Percentiles rank a stretch among this genome's conserved stretches.
Conservation (phyloP, 1,284 basidiomycete species). For the Rhodotorula sp. region DNA sequence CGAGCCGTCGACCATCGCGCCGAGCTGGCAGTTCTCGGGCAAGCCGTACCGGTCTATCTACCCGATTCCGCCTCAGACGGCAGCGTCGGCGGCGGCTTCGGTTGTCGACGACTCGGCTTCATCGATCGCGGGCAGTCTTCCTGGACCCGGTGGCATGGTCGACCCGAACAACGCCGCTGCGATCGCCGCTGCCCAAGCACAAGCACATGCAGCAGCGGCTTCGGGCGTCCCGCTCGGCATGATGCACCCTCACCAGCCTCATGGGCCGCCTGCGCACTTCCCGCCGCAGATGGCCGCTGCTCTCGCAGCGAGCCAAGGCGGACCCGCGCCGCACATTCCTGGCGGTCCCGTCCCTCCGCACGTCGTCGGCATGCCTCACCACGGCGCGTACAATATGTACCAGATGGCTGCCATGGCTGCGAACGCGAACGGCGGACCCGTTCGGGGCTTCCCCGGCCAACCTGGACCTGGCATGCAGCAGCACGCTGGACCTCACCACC, state of each 20-base stretch:
- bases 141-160: background rate
- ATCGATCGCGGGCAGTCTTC: background rate
- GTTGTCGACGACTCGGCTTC: background rate
- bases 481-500: background rate
- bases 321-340: too few relatives aligned
- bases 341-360: too few relatives aligned
- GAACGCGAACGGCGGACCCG: too few relatives aligned
- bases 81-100: background rate
- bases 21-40: slow-evolving; percentile 42
- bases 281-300: background rate
- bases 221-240: background rate
- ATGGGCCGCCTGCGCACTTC: too few relatives aligned
- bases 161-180: slow-evolving; percentile 1
- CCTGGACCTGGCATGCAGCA: background rate
- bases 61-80: slow-evolving; percentile 16
- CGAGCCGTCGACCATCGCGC: slow-evolving; percentile 14
- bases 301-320: too few relatives aligned
- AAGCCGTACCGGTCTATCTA: slow-evolving; percentile 41
- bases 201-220: background rate
- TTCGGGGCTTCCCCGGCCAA: background rate
- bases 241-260: background rate
- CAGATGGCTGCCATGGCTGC: too few relatives aligned
- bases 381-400: too few relatives aligned
- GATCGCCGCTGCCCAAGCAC: slow-evolving; percentile 1
- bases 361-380: too few relatives aligned